Base-by-base conservation (phyloP, 2,329 filamentous ascomycete genomes). In the Alternaria brassicae region DNA sequence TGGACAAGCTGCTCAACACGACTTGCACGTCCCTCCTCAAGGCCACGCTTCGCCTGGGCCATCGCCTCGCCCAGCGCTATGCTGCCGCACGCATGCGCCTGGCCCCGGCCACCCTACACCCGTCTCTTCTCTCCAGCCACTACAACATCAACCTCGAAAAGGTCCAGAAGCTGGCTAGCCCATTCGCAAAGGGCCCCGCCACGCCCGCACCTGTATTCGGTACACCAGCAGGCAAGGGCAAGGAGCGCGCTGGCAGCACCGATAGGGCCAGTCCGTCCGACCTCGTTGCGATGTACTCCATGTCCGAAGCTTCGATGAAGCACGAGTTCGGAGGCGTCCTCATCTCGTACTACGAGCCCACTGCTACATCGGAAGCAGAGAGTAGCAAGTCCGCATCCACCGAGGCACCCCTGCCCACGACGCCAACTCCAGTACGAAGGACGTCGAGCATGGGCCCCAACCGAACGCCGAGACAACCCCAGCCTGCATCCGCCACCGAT, bases 11-110 rank as follows among this genome's bases (percentile, higher is more conserved):
- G 39, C 86, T 99, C 59, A 92, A 97, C 78, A 94, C 91, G 42
- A 94, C 92, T 3, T 93, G 91, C 23, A 84, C 94, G 57, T 86
- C 88, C 27, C 84, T 99, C 48, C 84, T 99, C 53, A 88, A 91
- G 72, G 86, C 86, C 28, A 90, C 92, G 8, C 85, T 99, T 40
- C 88, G 91, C 63, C 87, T 99, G 60, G 89, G 89, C 28, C 88
- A 94, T 39, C 91, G 94, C 75, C 84, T 99, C 61, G 94, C 95
- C 12, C 92, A 97, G 79, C 88, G 95, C 69, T 99, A 97, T 69
- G 91, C 96, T 77, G 92, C 91, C 9, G 93, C 93, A 17, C 89
- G 95, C 61, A 92, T 93, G 78, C 88, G 92, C 25, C 83, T 90
- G 51, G 82, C 85, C 45, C 77, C 80, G n/a, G 86, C 86, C 59